Percentiles rank a stretch among this genome's conserved stretches.
phyloP scores from a whole-genome alignment of 768 basidiomycete genomes.

The Leccinum sublutescens region DNA sequence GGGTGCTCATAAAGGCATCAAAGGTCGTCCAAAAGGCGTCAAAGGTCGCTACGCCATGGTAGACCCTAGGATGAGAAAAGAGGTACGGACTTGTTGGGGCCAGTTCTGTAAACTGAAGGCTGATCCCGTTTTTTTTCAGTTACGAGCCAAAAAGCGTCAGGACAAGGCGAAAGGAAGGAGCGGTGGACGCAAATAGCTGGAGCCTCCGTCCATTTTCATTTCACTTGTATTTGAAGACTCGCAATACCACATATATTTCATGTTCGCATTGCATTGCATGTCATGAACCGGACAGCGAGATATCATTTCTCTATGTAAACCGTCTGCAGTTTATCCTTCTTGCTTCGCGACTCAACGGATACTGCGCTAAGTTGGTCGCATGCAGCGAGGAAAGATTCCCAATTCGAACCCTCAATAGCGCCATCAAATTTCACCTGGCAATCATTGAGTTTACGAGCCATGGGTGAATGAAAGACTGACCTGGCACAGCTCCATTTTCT shows the following conservation, averaged over 20 bases:
- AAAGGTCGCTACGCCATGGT: conserved; percentile 96
- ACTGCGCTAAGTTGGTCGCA: conserved; percentile 44
- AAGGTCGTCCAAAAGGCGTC: conserved; percentile 93
- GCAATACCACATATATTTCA: neutral
- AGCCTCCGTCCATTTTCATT: neutral
- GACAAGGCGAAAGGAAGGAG: conserved; percentile 70
- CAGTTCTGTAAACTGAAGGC: neutral
- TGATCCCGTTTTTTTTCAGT: conserved; percentile 38
- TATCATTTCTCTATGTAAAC: conserved; percentile 11
- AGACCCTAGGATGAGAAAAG: conserved; percentile 91
- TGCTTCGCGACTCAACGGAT: conserved; percentile 28
- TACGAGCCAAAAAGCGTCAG: conserved; percentile 78
- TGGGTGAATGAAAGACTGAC: conserved; percentile 35
- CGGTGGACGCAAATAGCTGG: conserved; percentile 34
- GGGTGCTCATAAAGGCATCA: conserved; percentile 83
- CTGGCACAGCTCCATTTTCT: conserved; percentile 52
- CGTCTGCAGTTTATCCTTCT: conserved; percentile 7
- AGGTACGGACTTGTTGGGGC: conserved; percentile 42
- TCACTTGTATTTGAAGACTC: neutral
- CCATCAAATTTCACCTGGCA: conserved; percentile 47
- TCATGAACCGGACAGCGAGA: neutral
- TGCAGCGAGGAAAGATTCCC: conserved; percentile 43
- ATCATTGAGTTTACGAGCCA: conserved; percentile 2
- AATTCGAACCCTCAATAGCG: conserved; percentile 36
- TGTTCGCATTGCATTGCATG: neutral